phyloP scores from a whole-genome alignment of 2,329 filamentous ascomycete genomes.

The Xenosphaeropsis pyriputrescens region DNA sequence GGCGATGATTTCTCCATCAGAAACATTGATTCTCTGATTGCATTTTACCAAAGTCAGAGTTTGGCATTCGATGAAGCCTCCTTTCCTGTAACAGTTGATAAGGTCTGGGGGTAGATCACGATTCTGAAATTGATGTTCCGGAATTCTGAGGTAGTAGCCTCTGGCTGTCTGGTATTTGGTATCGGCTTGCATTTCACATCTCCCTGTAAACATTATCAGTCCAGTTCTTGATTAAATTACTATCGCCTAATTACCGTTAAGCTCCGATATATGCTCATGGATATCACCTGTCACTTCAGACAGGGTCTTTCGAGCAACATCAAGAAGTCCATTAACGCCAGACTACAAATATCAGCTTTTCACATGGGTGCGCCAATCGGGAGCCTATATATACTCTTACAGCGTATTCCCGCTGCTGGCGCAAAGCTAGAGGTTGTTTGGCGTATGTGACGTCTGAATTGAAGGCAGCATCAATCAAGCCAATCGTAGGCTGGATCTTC shows the following conservation, averaged over 20 bases:
- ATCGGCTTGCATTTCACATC: slow-evolving; percentile 41
- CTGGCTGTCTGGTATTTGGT: slow-evolving; percentile 65
- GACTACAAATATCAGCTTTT: slow-evolving; percentile 30
- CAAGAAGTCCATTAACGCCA: slow-evolving; percentile 71
- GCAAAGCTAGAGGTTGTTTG: slow-evolving; percentile 65
- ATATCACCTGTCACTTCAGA: slow-evolving; percentile 77
- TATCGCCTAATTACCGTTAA: slow-evolving; percentile 37
- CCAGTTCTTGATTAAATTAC: no score
- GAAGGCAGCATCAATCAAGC: slow-evolving; percentile 53
- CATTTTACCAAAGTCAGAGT: slow-evolving; percentile 74
- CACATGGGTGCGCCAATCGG: not conserved
- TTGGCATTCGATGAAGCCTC: slow-evolving; percentile 71
- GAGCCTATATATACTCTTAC: slow-evolving; percentile 43
- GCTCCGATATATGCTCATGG: slow-evolving; percentile 49
- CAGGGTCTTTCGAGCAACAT: slow-evolving; percentile 78
- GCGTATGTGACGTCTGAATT: slow-evolving; percentile 73
- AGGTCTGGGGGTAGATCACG: slow-evolving; percentile 49
- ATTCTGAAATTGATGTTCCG: slow-evolving; percentile 44
- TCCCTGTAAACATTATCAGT: slow-evolving; percentile 3
- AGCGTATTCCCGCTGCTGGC: slow-evolving; percentile 83
- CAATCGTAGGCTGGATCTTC: slow-evolving; percentile 42
- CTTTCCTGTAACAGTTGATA: slow-evolving; percentile 62
- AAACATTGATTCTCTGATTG: slow-evolving; percentile 63
- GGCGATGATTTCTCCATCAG: slow-evolving; percentile 69
- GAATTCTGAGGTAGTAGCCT: slow-evolving; percentile 65